Percentiles rank a stretch among this genome's conserved stretches.
Conservation (phyloP, 116 monocot species). For the Dioscorea cayenensis region DNA sequence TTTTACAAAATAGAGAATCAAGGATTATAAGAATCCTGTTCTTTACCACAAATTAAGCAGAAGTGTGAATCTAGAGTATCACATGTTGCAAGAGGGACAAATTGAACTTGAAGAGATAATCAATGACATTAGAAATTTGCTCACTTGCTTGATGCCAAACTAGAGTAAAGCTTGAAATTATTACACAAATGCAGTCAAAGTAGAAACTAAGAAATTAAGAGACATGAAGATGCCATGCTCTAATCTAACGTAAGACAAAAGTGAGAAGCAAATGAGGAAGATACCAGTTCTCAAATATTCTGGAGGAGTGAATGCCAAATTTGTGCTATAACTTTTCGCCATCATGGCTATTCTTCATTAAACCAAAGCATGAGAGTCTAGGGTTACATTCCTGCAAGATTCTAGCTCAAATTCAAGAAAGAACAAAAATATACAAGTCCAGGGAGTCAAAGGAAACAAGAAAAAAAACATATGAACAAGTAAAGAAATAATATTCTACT, state of each 20-base stretch:
- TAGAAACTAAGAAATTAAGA: background rate
- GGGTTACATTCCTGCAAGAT: slow-evolving; percentile 61
- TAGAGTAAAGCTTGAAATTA: too few relatives aligned
- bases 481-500: slow-evolving; percentile 7
- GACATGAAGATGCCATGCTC: background rate
- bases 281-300: slow-evolving; percentile 59
- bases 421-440: slow-evolving; percentile 8
- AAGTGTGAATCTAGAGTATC: too few relatives aligned
- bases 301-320: slow-evolving; percentile 71
- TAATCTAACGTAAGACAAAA: too few relatives aligned
- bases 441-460: slow-evolving; percentile 3
- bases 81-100: too few relatives aligned
- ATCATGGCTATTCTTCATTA: slow-evolving; percentile 73
- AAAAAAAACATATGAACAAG: slow-evolving; percentile 7
- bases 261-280: background rate
- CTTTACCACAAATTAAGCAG: too few relatives aligned
- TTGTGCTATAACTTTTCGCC: slow-evolving; percentile 78
- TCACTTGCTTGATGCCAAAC: too few relatives aligned
- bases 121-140: too few relatives aligned
- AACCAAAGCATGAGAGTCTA: slow-evolving; percentile 62
- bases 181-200: too few relatives aligned
- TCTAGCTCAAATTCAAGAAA: slow-evolving; percentile 13
- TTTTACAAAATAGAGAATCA: too few relatives aligned
- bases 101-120: too few relatives aligned
- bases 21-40: too few relatives aligned